A percentile compares a stretch with the other conserved stretches of the same genome.
These are phyloP conservation scores for Aspergillus aculeatinus DNA, from an alignment of 2,329 filamentous ascomycete species.

Conservation along the genomic window DNA sequence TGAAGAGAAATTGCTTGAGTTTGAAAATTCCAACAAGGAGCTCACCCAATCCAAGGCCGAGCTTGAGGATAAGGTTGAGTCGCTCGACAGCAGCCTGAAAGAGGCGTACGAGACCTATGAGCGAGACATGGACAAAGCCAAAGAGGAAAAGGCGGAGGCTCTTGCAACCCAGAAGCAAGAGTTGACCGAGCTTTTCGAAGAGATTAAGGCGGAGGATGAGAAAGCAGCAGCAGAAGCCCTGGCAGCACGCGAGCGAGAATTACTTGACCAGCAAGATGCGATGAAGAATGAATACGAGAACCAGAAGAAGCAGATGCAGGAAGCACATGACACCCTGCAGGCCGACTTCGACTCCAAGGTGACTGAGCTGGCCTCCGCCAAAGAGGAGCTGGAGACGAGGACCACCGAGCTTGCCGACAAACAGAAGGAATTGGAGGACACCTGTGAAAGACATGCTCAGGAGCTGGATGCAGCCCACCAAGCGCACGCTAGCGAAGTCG, in stretches of 20 bases:
- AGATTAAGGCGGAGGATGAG: conserved; percentile 46
- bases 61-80: conserved; percentile 43
- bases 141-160: conserved; percentile 34
- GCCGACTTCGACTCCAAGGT: conserved; percentile 38
- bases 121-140: conserved; percentile 34
- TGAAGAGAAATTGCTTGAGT: conserved; percentile 46
- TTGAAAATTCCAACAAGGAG: conserved; percentile 46
- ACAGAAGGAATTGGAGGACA: conserved; percentile 35
- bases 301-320: conserved; percentile 40
- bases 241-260: conserved; percentile 43
- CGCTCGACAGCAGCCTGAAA: conserved; percentile 39
- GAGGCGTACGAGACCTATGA: conserved; percentile 48
- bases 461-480: conserved; percentile 27
- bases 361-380: conserved; percentile 31
- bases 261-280: conserved; percentile 40
- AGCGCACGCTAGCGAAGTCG: conserved; percentile 27
- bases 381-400: conserved; percentile 22
- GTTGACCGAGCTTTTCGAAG: conserved; percentile 50
- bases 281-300: conserved; percentile 37
- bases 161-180: conserved; percentile 46
- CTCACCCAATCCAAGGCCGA: conserved; percentile 47
- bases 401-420: conserved; percentile 17
- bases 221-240: conserved; percentile 38
- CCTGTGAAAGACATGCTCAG: conserved; percentile 27
- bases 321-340: conserved; percentile 37